These are phyloP conservation scores for Neoascochyta sp. DNA, from an alignment of 2,329 filamentous ascomycete genomes.

Conservation along the genomic window DNA sequence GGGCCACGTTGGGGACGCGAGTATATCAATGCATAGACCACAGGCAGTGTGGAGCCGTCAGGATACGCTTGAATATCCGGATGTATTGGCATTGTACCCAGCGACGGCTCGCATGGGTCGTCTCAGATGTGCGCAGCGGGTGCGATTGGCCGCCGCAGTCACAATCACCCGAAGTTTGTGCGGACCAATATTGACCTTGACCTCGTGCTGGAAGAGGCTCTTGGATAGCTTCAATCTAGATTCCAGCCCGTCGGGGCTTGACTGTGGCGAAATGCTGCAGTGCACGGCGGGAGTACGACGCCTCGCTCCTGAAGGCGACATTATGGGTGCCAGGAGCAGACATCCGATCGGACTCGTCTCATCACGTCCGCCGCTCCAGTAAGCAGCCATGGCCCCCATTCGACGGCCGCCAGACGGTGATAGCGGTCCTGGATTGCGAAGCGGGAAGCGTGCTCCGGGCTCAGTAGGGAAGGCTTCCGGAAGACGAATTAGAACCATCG, in stretches of 20 bases:
- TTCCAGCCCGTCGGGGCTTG: conserved; percentile 20
- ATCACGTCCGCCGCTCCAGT: conserved; percentile 18
- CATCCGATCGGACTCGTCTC: conserved; percentile 16
- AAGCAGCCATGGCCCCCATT: conserved; percentile 22
- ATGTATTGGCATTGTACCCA: conserved; percentile 38
- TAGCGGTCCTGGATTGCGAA: conserved; percentile 34
- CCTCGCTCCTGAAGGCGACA: conserved; percentile 11
- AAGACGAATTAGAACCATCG: conserved; percentile 18
- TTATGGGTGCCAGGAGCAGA: conserved; percentile 6
- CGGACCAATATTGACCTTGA: conserved; percentile 24
- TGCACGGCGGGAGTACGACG: conserved; percentile 13
- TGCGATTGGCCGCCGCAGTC: conserved; percentile 31
- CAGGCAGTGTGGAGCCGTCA: conserved; percentile 21
- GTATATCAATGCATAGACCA: conserved; percentile 29
- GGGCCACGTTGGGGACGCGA: conserved; percentile 15
- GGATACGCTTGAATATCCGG: conserved; percentile 35
- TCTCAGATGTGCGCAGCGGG: conserved; percentile 23
- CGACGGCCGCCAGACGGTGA: conserved; percentile 23
- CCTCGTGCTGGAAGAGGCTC: conserved; percentile 23
- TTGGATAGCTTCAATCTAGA: conserved; percentile 29
- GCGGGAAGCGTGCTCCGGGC: conserved; percentile 20
- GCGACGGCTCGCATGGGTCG: conserved; percentile 29
- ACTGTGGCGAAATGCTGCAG: conserved; percentile 25
- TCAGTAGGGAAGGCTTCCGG: conserved; percentile 24
- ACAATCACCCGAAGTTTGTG: conserved; percentile 33